A percentile compares a stretch with the other conserved stretches of the same genome.
phyloP scores from a whole-genome alignment of 805 yeast species.

The Scheffersomyces lignosus region DNA sequence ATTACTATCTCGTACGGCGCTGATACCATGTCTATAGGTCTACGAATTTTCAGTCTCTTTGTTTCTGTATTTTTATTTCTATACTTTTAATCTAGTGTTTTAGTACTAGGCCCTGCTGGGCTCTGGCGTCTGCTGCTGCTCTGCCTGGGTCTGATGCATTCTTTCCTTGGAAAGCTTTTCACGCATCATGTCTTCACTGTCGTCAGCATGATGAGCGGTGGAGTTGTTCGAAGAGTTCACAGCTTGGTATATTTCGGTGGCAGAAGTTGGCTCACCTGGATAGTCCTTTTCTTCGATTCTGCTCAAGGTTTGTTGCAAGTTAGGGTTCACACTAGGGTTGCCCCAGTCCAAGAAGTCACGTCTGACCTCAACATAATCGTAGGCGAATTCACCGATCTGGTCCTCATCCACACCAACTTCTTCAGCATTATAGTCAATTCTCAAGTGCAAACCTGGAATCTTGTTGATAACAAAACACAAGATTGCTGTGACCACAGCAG shows the following conservation, averaged over 20 bases:
- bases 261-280: background rate
- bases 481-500: conserved; percentile 72
- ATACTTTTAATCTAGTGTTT: too few species aligned
- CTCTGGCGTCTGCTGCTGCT: too few species aligned
- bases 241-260: conserved; percentile 5
- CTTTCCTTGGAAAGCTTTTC: too few species aligned
- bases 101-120: too few species aligned
- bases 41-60: too few species aligned
- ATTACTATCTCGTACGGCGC: too few species aligned
- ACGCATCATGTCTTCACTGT: background rate
- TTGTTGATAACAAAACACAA: conserved; percentile 71
- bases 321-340: conserved; percentile 18
- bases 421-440: conserved; percentile 85
- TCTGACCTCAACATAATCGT: conserved; percentile 95
- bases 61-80: too few species aligned
- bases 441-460: conserved; percentile 78
- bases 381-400: conserved; percentile 98
- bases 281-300: background rate
- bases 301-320: background rate
- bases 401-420: conserved; percentile 91
- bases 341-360: conserved; percentile 76
- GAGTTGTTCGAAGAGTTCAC: conserved; percentile 1
- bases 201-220: background rate
- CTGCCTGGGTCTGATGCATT: too few species aligned
- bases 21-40: too few species aligned